These are phyloP conservation scores for Colletotrichum karsti DNA, from an alignment of 2,329 filamentous ascomycete genomes.

Conservation along the genomic window DNA sequence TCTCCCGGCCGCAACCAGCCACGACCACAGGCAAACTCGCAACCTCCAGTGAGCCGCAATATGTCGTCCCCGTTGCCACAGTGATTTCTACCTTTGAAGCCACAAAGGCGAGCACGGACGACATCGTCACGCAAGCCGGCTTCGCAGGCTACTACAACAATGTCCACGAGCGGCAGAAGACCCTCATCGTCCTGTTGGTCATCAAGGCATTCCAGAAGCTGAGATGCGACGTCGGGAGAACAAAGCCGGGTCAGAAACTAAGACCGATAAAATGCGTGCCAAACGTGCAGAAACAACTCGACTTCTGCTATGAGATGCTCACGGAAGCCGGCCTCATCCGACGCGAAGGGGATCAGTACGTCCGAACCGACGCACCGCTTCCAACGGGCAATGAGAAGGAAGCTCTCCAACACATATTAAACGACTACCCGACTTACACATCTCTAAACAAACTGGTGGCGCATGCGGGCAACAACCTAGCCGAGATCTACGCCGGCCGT, in stretches of 20 bases:
- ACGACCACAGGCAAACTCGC: not conserved
- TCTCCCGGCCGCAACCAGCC: not conserved
- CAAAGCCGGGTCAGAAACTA: not conserved
- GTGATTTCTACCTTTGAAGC: not conserved
- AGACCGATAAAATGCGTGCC: not conserved
- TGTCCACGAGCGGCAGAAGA: not conserved
- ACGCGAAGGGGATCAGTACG: not conserved
- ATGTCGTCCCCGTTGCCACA: not conserved
- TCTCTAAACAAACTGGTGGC: conserved; percentile 2
- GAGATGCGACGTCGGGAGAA: conserved; percentile 1
- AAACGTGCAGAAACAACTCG: conserved; percentile 1
- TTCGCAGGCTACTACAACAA: conserved; percentile 6
- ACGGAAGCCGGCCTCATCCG: not conserved
- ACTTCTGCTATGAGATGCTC: conserved; percentile 10
- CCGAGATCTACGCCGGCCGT: conserved; percentile 3
- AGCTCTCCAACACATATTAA: not conserved
- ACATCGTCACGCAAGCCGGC: conserved; percentile 2
- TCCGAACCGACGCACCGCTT: not conserved
- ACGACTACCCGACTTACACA: not conserved
- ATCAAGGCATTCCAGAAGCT: conserved; percentile 10
- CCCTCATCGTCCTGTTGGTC: not conserved
- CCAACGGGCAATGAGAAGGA: not conserved
- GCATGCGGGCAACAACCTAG: not conserved
- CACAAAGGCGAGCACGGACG: not conserved
- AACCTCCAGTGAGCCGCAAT: not conserved